Percentiles rank a stretch among this genome's conserved stretches.
These are phyloP conservation scores for Aspergillus udagawae DNA, from an alignment of 2,329 filamentous ascomycete genomes.

Conservation along the genomic window DNA sequence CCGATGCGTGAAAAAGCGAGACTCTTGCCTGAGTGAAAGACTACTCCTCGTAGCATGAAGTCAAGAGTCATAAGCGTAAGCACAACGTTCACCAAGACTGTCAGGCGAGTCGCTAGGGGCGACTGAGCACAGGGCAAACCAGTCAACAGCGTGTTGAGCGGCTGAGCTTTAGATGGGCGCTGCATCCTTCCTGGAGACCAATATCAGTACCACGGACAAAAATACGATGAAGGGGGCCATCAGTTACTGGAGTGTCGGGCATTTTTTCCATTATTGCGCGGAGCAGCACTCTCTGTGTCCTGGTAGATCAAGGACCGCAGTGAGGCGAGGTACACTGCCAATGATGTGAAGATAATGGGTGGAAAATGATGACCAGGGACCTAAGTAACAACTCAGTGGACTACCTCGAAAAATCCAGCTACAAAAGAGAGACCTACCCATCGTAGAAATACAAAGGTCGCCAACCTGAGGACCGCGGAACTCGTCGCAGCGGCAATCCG, in stretches of 20 bases:
- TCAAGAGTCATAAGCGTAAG: slow-evolving; percentile 70
- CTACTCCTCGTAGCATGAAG: slow-evolving; percentile 68
- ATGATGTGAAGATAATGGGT: slow-evolving; percentile 37
- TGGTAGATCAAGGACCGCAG: slow-evolving; percentile 22
- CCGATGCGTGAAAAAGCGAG: slow-evolving; percentile 83
- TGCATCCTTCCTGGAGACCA: background rate
- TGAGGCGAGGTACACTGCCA: slow-evolving; percentile 45
- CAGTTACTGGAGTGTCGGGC: slow-evolving; percentile 4
- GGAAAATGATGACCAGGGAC: slow-evolving; percentile 36
- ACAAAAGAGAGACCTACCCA: slow-evolving; percentile 32
- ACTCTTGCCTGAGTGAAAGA: slow-evolving; percentile 67
- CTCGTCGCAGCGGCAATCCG: slow-evolving; percentile 31
- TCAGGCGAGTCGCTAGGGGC: slow-evolving; percentile 60
- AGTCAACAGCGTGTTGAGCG: slow-evolving; percentile 64
- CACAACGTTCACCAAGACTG: slow-evolving; percentile 67
- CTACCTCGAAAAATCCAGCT: too few relatives aligned
- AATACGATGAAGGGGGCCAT: background rate
- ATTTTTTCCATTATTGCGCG: slow-evolving; percentile 5
- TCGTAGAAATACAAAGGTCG: slow-evolving; percentile 40
- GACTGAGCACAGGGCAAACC: slow-evolving; percentile 74
- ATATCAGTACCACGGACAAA: background rate
- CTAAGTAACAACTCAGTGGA: slow-evolving; percentile 19
- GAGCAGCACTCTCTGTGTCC: slow-evolving; percentile 1
- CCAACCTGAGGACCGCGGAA: slow-evolving; percentile 34
- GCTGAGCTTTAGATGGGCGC: slow-evolving; percentile 7